Evolutionary conservation across 1,139 yeast species (phyloP).

Genomic region (Debaryomyces coudertii): DNA sequence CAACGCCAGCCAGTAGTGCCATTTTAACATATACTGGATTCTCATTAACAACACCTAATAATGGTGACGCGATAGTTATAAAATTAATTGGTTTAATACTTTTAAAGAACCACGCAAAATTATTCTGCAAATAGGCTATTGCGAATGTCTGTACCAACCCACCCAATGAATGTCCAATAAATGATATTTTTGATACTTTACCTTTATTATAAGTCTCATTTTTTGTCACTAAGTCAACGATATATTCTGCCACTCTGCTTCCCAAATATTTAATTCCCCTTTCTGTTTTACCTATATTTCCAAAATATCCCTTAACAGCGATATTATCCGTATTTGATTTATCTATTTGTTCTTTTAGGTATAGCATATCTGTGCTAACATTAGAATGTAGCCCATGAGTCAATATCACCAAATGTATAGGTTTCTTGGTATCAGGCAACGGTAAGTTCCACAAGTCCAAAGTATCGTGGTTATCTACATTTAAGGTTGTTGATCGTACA

Average conservation of each 20-base stretch:
- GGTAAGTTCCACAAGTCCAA: slow-evolving; percentile 73
- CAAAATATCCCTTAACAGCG: slow-evolving; percentile 80
- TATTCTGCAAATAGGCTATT: slow-evolving; percentile 67
- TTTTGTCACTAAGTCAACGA: slow-evolving; percentile 58
- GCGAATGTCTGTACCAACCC: slow-evolving; percentile 92
- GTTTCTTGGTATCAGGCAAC: slow-evolving; percentile 47
- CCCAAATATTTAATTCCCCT: slow-evolving; percentile 89
- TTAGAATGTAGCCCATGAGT: slow-evolving; percentile 95
- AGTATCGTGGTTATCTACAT: slow-evolving; percentile 61
- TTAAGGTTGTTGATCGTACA: slow-evolving; percentile 21
- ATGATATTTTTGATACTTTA: slow-evolving; percentile 67
- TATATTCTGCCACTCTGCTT: slow-evolving; percentile 74
- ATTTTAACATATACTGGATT: slow-evolving; percentile 86
- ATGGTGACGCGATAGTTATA: slow-evolving; percentile 83
- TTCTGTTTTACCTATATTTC: slow-evolving; percentile 88
- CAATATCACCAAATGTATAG: slow-evolving; percentile 73
- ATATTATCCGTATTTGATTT: slow-evolving; percentile 53
- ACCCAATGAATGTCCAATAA: slow-evolving; percentile 91
- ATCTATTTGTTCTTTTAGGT: slow-evolving; percentile 81
- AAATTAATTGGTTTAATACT: slow-evolving; percentile 76
- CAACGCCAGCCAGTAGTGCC: slow-evolving; percentile 84
- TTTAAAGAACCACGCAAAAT: slow-evolving; percentile 73
- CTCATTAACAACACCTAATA: slow-evolving; percentile 81
- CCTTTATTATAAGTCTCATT: slow-evolving; percentile 35
- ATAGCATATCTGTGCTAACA: slow-evolving; percentile 84